Evolutionary conservation across 106 monocot genomes (phyloP), one percentile per base, ranked within the genome.

Genomic region (Gastrodia elata): DNA sequence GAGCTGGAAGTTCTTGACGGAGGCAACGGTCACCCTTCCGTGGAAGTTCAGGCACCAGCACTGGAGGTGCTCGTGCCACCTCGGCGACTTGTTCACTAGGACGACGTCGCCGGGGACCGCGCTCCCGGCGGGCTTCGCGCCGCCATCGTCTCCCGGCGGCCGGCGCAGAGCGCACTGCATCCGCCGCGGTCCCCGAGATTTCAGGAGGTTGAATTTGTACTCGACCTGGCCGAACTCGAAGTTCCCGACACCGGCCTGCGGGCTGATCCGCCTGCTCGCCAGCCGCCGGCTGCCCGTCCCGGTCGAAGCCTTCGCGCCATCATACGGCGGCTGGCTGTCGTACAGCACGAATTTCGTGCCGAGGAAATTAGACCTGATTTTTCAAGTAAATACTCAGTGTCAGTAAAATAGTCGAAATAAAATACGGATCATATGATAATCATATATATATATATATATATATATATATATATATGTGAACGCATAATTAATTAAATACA

Each of bases 31-130:
- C 25, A 94, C 94, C 34, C 94, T 80, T 3, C 94, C 88, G 46
- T 83, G 84, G 56, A 94, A 91, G 59, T 94, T 94, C 41, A 94
- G 48, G 71, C 94, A 94, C 94, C 94, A 94, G 81, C 94, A 94
- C 48, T 91, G 88, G 57, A 94, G 78, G 33, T 94, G 88, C 28
- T 94, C 88, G 39, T 94, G 91, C 94, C 94, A 94, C 32, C 91
- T 75, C 16, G 91, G 94, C 18, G 84, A 79, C 76, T 94, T 94
- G 74, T 88, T 91, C 75, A 76, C 83, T 3, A 91, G 65, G 16
- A 80, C 74, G 16, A 87, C 37, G 7, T 74, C 15, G 68, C 39
- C 41, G 38, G 58, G 1, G 0, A 24, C 0, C 1, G 34, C 71
- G 0, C 2, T 10, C 64, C 2, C 26, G 4, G 42, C 11, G 28